These are phyloP conservation scores for Carallia brachiata DNA, from an alignment of 345 rosid genomes.

Conservation along the genomic window DNA sequence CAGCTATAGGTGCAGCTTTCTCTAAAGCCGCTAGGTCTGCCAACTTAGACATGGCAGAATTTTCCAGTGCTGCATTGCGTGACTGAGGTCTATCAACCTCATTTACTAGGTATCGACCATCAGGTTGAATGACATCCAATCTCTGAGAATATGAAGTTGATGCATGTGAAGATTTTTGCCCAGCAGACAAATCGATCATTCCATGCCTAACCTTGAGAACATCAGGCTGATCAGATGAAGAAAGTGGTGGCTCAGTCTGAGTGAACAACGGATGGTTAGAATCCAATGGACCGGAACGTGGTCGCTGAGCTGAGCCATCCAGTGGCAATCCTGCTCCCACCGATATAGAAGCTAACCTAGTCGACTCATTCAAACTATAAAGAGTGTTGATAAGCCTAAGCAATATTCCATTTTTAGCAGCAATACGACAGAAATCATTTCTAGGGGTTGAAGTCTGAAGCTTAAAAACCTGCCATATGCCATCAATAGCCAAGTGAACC, in stretches of 20 bases:
- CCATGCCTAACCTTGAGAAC: constrained; percentile 54
- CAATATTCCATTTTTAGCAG: constrained; percentile 90
- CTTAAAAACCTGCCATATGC: constrained; percentile 99
- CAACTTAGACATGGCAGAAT: constrained; percentile 37
- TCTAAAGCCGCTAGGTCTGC: constrained; percentile 37
- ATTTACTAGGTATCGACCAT: constrained; percentile 35
- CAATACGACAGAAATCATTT: constrained; percentile 92
- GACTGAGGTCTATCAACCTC: constrained; percentile 66
- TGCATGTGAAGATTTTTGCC: constrained; percentile 67
- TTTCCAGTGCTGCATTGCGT: constrained; percentile 54
- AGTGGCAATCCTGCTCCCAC: constrained; percentile 53
- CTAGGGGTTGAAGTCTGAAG: constrained; percentile 90
- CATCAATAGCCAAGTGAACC: constrained; percentile 99
- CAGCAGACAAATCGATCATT: constrained; percentile 40
- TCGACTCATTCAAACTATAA: constrained; percentile 93
- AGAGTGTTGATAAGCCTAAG: constrained; percentile 89
- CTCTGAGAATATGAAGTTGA: constrained; percentile 73
- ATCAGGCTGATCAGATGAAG: constrained; percentile 63
- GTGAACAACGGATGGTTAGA: constrained; percentile 52
- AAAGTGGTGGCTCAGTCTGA: constrained; percentile 54
- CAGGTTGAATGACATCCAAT: constrained; percentile 57
- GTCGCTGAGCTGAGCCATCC: constrained; percentile 61
- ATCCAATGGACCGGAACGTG: constrained; percentile 77
- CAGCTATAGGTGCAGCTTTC: constrained; percentile 29
- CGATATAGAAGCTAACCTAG: constrained; percentile 71